Base-by-base conservation (phyloP, 352 stramenopile species). In the Phytopythium oedochilum region DNA sequence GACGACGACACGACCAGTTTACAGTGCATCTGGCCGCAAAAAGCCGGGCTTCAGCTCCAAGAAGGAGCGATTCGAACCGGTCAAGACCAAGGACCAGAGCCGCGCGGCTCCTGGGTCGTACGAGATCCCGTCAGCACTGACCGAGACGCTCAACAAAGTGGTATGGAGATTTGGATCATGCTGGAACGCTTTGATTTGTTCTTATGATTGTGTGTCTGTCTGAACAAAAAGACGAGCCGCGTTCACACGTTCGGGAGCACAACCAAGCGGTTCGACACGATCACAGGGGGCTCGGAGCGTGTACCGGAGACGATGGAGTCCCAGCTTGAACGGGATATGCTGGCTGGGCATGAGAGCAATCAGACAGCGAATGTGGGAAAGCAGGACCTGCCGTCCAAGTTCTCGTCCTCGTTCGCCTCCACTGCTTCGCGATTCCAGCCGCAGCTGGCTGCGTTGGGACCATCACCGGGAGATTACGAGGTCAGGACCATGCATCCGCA, bases 401-500 rank as follows among this genome's bases (percentile, higher is more conserved):
- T 69, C 9, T 85, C 78, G 6, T 86, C 76, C 9, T 71, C 76
- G 36, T 92, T 92, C 52, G 79, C 72, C 11, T 90, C 83, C 0
- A 80, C 72, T 10, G 85, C 79, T 1, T 77, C 38, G 23, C 83
- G 83, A 0, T 87, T 87, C 36, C 68, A 81, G 45, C 54, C 62
- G 32, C 42, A 59, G 0, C 54, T 64, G 20, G 78, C 82, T 46
- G 54, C 53, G 0, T 48, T 55, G 0, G 70, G 65, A 0, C 79
- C 79, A 2, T 89, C 78, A 0, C 79, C 79, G 18, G 83, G 83
- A 2, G 83, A 88, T 59, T 92, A 92, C 34, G 77, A 92, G 69
- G 82, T 86, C 34, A 9, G 18, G 22, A 3, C 31, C 38, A 18
- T 20, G n/a, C n/a, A n/a, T 34, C 23, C 11, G n/a, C 26, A n/a